Evolutionary conservation across 208 protist genomes (phyloP).

Genomic region (Entamoeba invadens): DNA sequence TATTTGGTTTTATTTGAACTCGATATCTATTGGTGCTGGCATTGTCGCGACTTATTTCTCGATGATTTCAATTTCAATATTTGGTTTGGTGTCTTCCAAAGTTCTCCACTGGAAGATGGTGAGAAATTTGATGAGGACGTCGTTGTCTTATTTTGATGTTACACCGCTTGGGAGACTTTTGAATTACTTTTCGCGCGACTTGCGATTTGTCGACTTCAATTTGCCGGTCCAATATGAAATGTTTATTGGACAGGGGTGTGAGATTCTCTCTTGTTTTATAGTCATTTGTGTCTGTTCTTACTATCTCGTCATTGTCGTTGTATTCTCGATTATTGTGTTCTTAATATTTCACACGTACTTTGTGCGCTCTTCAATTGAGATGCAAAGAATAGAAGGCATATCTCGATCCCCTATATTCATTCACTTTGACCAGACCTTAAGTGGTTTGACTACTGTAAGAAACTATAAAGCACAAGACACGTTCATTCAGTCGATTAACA

Average conservation of each 20-base stretch:
- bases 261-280: not conserved
- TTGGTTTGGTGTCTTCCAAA: not conserved
- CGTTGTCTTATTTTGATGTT: slow-evolving; percentile 15
- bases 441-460: slow-evolving; percentile 56
- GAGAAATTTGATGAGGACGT: not conserved
- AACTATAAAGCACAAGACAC: slow-evolving; percentile 40
- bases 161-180: slow-evolving; percentile 18
- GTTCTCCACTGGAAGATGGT: not conserved
- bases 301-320: not conserved
- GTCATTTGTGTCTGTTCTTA: not conserved
- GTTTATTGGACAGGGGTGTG: not conserved
- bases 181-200: slow-evolving; percentile 18
- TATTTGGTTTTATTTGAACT: not conserved
- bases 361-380: slow-evolving; percentile 43
- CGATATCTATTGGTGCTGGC: not conserved
- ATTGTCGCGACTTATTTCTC: not conserved
- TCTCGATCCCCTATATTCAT: slow-evolving; percentile 67
- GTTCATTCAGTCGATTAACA: not conserved
- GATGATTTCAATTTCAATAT: not conserved
- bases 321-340: not conserved
- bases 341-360: not conserved
- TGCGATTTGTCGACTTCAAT: not conserved
- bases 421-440: slow-evolving; percentile 64
- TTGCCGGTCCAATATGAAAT: not conserved
- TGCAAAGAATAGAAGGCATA: slow-evolving; percentile 58